phyloP scores from a whole-genome alignment of 2,329 filamentous ascomycete genomes.

The Ilyonectria destructans region DNA sequence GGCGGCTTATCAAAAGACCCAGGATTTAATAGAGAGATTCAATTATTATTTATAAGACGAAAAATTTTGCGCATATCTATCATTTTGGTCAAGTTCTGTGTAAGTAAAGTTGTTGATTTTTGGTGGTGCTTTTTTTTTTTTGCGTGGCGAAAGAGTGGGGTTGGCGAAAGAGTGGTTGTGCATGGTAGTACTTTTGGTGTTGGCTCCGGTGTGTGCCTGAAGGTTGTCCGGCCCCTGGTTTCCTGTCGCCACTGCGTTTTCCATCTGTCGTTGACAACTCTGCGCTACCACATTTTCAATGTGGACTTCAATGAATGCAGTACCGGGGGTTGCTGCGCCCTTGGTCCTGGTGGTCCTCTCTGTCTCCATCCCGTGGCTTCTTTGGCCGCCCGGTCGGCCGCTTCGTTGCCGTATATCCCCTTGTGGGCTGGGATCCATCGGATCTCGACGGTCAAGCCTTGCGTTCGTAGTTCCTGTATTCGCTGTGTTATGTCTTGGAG shows the following conservation, averaged over 20 bases:
- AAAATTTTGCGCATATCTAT: no score
- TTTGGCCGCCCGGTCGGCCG: slow-evolving; percentile 3
- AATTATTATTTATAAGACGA: no score
- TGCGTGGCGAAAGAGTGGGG: no score
- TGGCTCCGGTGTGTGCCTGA: slow-evolving; percentile 6
- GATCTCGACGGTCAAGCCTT: slow-evolving; percentile 3
- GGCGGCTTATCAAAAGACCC: no score
- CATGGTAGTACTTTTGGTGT: slow-evolving; percentile 8
- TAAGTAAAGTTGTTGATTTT: no score
- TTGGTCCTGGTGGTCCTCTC: background rate
- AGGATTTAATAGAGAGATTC: no score
- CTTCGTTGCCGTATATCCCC: slow-evolving; percentile 17
- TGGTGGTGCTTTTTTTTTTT: no score
- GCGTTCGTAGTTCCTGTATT: slow-evolving; percentile 5
- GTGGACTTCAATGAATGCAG: background rate
- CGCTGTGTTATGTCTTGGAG: slow-evolving; percentile 4
- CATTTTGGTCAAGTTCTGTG: no score
- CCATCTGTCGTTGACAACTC: background rate
- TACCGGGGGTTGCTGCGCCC: background rate
- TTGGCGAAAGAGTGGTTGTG: no score
- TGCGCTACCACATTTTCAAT: background rate
- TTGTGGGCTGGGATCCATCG: slow-evolving; percentile 11
- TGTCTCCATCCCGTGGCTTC: background rate
- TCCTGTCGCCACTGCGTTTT: background rate
- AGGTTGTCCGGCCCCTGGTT: background rate